These are phyloP conservation scores for Prunus fruticosa DNA, from an alignment of 306 rosid genomes.

Conservation along the genomic window DNA sequence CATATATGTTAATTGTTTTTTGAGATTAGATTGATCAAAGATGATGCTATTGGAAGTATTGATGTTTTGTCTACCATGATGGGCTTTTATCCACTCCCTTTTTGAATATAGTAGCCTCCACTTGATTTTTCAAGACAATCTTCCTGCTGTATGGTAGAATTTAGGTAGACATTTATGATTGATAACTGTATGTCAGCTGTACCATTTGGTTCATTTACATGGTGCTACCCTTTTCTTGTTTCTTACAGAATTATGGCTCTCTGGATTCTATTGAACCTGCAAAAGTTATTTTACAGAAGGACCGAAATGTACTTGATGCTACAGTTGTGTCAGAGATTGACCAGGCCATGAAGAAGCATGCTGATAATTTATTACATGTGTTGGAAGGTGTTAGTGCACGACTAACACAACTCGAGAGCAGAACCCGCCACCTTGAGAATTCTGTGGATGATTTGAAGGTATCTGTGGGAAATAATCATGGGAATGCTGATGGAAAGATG, in stretches of 20 bases:
- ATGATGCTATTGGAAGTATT: not conserved
- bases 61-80: not conserved
- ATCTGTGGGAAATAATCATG: constrained; percentile 71
- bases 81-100: not conserved
- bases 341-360: constrained; percentile 63
- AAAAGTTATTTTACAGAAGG: constrained; percentile 53
- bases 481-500: constrained; percentile 75
- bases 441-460: constrained; percentile 77
- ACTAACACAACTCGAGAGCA: constrained; percentile 72
- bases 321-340: constrained; percentile 70
- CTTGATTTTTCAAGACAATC: not conserved
- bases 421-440: constrained; percentile 68
- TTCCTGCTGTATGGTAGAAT: not conserved
- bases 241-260: constrained; percentile 62
- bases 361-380: constrained; percentile 63
- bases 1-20: not conserved
- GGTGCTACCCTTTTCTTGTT: constrained; percentile 10
- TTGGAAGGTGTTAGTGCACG: constrained; percentile 82
- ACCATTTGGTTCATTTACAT: constrained; percentile 11
- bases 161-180: not conserved
- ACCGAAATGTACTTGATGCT: constrained; percentile 41
- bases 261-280: constrained; percentile 67
- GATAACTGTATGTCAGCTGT: not conserved
- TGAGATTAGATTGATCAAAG: not conserved
- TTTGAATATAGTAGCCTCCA: not conserved